A percentile compares a stretch with the other conserved stretches of the same genome.
These are phyloP conservation scores for Trichoderma erinaceum DNA, from an alignment of 495 filamentous ascomycete genomes.

Conservation along the genomic window DNA sequence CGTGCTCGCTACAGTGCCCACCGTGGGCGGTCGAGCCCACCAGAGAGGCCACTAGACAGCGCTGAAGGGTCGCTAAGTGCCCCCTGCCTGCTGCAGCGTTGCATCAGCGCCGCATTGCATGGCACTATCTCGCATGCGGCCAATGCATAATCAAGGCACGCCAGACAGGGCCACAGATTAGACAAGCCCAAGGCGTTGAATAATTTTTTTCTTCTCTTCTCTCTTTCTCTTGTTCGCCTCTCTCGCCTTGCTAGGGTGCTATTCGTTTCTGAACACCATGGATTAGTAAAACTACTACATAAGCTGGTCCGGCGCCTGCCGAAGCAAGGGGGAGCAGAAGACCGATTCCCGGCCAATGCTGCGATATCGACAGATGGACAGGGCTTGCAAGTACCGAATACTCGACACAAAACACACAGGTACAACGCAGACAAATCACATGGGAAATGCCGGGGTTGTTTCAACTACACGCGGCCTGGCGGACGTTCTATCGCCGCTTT, in stretches of 20 bases:
- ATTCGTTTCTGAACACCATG: background rate
- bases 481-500: background rate
- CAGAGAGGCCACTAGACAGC: background rate
- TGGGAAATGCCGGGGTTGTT: background rate
- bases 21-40: constrained; percentile 4
- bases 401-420: background rate
- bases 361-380: background rate
- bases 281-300: background rate
- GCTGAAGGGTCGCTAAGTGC: background rate
- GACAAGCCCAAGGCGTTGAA: background rate
- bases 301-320: constrained; percentile 1
- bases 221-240: background rate
- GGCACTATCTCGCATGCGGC: constrained; percentile 10
- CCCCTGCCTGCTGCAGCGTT: constrained; percentile 10
- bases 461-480: background rate
- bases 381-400: background rate
- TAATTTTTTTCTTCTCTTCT: background rate
- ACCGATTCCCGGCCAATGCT: background rate
- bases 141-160: constrained; percentile 13
- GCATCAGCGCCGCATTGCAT: constrained; percentile 12
- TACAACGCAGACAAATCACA: background rate
- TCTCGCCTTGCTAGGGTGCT: background rate
- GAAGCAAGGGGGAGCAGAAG: background rate
- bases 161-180: background rate
- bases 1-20: background rate